These are phyloP conservation scores for Melaleuca quinquenervia DNA, from an alignment of 345 rosid species.

Conservation along the genomic window DNA sequence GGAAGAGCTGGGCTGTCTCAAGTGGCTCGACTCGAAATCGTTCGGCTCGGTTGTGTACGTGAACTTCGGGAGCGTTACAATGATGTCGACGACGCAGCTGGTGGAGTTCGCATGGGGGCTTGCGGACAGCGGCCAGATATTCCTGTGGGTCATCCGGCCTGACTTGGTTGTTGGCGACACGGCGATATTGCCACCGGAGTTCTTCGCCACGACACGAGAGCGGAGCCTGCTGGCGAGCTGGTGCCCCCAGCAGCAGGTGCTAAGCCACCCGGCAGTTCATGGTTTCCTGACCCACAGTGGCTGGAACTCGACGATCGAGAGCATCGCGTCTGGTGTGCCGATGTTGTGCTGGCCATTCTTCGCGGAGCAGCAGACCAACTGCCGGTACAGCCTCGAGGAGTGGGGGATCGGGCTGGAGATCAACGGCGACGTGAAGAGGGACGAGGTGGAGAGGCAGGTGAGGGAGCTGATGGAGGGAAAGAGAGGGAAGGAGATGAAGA, in stretches of 20 bases:
- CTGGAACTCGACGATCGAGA: slow-evolving; percentile 55
- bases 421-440: slow-evolving; percentile 35
- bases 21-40: slow-evolving; percentile 33
- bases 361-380: slow-evolving; percentile 48
- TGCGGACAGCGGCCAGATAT: slow-evolving; percentile 32
- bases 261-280: slow-evolving; percentile 33
- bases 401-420: slow-evolving; percentile 61
- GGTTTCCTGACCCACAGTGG: slow-evolving; percentile 51
- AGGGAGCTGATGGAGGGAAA: slow-evolving; percentile 44
- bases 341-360: slow-evolving; percentile 59
- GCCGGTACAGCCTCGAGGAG: slow-evolving; percentile 24
- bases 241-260: slow-evolving; percentile 50
- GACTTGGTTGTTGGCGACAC: slow-evolving; percentile 36
- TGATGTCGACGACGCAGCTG: slow-evolving; percentile 24
- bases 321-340: slow-evolving; percentile 29
- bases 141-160: slow-evolving; percentile 49
- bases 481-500: slow-evolving; percentile 38
- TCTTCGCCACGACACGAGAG: slow-evolving; percentile 17
- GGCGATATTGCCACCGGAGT: slow-evolving; percentile 26
- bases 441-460: slow-evolving; percentile 30
- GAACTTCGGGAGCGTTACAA: slow-evolving; percentile 55
- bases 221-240: slow-evolving; percentile 33
- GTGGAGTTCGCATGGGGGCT: slow-evolving; percentile 59
- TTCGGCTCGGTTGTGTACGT: slow-evolving; percentile 41
- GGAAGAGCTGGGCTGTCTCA: slow-evolving; percentile 36